phyloP scores from a whole-genome alignment of 176 grass and related monocot genomes.

The Lolium rigidum region DNA sequence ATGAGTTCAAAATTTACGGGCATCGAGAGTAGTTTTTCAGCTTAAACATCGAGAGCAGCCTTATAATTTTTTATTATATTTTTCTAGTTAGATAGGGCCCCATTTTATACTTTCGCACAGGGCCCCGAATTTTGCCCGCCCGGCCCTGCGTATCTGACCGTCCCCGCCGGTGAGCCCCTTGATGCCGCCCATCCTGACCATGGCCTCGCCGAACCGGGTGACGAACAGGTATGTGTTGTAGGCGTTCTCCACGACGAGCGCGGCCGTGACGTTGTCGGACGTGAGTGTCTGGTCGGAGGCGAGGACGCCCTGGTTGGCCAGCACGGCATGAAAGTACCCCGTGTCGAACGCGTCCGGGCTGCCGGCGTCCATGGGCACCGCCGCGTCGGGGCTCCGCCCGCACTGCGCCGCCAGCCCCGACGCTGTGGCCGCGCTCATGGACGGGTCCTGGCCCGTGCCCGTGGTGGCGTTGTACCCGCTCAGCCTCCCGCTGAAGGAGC shows the following conservation, averaged over 20 bases:
- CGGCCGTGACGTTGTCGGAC: constrained; percentile 49
- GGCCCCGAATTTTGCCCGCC: too few species aligned
- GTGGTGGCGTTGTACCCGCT: constrained; percentile 41
- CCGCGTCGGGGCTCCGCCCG: constrained; percentile 25
- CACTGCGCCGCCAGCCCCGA: constrained; percentile 42
- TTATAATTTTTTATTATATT: too few species aligned
- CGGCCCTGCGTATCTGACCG: constrained; percentile 63
- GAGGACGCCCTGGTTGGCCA: constrained; percentile 55
- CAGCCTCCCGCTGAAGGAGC: constrained; percentile 61
- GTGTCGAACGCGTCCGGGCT: constrained; percentile 52
- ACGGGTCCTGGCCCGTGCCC: constrained; percentile 35
- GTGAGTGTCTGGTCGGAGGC: constrained; percentile 64
- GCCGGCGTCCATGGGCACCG: constrained; percentile 49
- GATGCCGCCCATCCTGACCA: constrained; percentile 67
- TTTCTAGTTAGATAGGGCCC: too few species aligned
- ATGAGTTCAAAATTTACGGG: too few species aligned
- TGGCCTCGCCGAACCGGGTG: constrained; percentile 56
- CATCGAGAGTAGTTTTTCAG: too few species aligned
- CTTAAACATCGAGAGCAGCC: too few species aligned
- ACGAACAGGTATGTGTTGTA: constrained; percentile 43
- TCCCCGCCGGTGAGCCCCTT: constrained; percentile 56
- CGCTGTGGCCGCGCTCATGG: constrained; percentile 45
- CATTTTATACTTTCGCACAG: too few species aligned
- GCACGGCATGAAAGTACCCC: constrained; percentile 49
- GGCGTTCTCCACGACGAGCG: constrained; percentile 52